phyloP scores from a whole-genome alignment of 23 red algal species.

The Agarophyton chilense region DNA sequence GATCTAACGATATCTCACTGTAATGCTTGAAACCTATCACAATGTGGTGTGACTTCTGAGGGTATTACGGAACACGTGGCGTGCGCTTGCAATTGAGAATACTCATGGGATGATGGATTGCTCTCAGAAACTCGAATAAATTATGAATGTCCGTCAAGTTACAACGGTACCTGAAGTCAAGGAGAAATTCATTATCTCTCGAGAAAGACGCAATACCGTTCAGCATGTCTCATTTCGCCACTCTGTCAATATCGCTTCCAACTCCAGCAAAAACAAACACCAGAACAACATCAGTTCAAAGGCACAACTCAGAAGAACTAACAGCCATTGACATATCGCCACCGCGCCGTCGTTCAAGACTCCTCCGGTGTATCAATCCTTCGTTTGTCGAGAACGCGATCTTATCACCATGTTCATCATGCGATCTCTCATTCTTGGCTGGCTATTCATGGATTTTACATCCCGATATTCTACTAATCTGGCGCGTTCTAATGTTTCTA shows the following conservation, averaged over 20 bases:
- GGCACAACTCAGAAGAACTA: constrained; percentile 7
- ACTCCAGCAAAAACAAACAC: neutral
- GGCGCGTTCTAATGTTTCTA: constrained; percentile 12
- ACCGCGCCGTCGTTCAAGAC: neutral
- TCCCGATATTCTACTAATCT: neutral
- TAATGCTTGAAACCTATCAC: too few species aligned
- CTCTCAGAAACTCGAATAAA: too few species aligned
- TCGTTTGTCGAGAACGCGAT: neutral
- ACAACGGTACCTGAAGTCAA: too few species aligned
- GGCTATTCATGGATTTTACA: constrained; percentile 5
- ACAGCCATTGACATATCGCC: neutral
- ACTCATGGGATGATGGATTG: too few species aligned
- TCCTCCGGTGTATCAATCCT: neutral
- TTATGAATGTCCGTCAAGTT: too few species aligned
- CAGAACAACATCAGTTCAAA: neutral
- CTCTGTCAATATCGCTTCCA: neutral
- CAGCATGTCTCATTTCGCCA: neutral
- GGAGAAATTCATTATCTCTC: too few species aligned
- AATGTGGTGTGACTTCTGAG: too few species aligned
- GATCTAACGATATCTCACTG: too few species aligned
- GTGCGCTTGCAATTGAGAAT: too few species aligned
- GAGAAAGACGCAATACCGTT: neutral
- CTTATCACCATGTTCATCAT: neutral
- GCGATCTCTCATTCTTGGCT: constrained; percentile 1
- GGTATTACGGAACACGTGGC: too few species aligned